Evolutionary conservation across 345 rosid species (phyloP).

Genomic region (Heritiera fomes): DNA sequence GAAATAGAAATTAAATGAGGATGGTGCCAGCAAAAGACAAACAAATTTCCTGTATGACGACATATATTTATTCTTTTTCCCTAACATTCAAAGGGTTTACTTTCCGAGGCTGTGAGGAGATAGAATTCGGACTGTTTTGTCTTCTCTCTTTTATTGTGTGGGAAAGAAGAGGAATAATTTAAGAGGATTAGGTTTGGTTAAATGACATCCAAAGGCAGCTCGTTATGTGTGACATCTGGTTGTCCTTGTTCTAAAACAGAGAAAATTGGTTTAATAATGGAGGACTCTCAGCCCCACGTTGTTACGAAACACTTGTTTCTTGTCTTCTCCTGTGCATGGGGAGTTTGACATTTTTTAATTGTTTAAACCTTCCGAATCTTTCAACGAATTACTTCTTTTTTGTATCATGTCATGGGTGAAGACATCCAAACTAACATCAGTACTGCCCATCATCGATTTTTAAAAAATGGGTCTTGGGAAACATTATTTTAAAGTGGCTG

Average conservation of each 20-base stretch:
- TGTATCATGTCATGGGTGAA: constrained; percentile 13
- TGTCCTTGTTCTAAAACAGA: constrained; percentile 15
- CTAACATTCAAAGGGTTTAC: constrained; percentile 25
- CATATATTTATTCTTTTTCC: constrained; percentile 11
- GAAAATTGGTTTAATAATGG: constrained; percentile 21
- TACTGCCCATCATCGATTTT: not conserved
- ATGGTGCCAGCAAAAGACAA: not conserved
- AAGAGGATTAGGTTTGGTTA: constrained; percentile 32
- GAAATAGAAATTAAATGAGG: not conserved
- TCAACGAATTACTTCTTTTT: constrained; percentile 25
- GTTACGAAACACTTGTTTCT: constrained; percentile 16
- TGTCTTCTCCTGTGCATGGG: constrained; percentile 39
- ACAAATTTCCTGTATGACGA: not conserved
- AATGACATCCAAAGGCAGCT: constrained; percentile 32
- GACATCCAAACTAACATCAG: constrained; percentile 28
- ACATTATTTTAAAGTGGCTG: not conserved
- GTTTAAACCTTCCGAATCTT: constrained; percentile 34
- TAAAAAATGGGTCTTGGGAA: not conserved
- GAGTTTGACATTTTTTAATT: constrained; percentile 40
- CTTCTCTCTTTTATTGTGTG: constrained; percentile 8
- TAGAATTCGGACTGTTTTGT: constrained; percentile 30
- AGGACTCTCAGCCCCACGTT: constrained; percentile 15
- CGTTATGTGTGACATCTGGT: constrained; percentile 27
- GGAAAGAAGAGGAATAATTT: constrained; percentile 27
- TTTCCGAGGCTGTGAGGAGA: constrained; percentile 22